A percentile compares a stretch with the other conserved stretches of the same genome.
Evolutionary conservation across 2,329 filamentous ascomycete species (phyloP).

Genomic region (Conoideocrella luteorostrata): DNA sequence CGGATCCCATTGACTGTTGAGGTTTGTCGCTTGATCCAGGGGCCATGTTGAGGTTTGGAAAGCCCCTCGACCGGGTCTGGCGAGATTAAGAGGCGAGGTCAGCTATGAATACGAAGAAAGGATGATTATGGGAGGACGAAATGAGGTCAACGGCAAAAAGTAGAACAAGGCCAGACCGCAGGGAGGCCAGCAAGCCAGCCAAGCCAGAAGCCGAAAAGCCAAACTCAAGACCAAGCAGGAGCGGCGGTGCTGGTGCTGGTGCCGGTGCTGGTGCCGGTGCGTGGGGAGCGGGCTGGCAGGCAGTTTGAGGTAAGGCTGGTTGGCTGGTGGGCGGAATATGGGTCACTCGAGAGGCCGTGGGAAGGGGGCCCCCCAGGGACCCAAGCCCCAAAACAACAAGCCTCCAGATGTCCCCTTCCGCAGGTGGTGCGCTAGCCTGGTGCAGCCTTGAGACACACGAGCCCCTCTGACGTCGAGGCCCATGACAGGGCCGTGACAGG

Average conservation of each 20-base stretch:
- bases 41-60: constrained; percentile 32
- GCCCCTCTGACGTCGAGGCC: constrained; percentile 28
- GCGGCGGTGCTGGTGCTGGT: not conserved
- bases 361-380: not conserved
- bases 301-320: not conserved
- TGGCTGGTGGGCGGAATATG: not conserved
- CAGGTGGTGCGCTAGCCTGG: constrained; percentile 22
- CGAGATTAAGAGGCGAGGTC: constrained; percentile 11
- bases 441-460: constrained; percentile 31
- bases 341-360: not conserved
- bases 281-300: constrained; percentile 5
- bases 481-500: constrained; percentile 4
- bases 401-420: constrained; percentile 17
- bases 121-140: constrained; percentile 9
- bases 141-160: constrained; percentile 7
- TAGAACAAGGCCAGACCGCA: constrained; percentile 13
- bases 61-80: constrained; percentile 31
- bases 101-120: constrained; percentile 12
- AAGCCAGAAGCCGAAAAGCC: constrained; percentile 2
- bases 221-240: constrained; percentile 4
- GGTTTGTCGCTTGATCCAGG: constrained; percentile 24
- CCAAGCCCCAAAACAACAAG: not conserved
- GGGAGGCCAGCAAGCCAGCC: not conserved
- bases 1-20: constrained; percentile 32
- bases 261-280: constrained; percentile 9